Evolutionary conservation across 495 filamentous ascomycete genomes (phyloP).

Genomic region (Daldinia concentrica): DNA sequence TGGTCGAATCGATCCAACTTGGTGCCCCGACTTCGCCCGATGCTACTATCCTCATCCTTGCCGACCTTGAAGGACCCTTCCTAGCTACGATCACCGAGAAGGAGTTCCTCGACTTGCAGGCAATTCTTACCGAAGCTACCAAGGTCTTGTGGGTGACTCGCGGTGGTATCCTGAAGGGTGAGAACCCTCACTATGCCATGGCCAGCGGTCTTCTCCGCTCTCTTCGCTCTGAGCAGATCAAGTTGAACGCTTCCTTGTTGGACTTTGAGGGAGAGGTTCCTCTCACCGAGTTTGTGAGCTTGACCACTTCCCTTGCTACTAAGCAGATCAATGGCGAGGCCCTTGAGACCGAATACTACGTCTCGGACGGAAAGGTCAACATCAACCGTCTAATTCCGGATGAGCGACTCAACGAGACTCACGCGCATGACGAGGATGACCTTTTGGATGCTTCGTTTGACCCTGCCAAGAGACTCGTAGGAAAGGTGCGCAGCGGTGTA

Average conservation of each 20-base stretch:
- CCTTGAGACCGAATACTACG: slow-evolving; percentile 36
- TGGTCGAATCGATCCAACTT: slow-evolving; percentile 30
- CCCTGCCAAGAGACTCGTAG: neutral
- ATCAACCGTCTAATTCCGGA: slow-evolving; percentile 46
- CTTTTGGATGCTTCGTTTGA: neutral
- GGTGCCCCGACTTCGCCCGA: neutral
- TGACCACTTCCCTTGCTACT: slow-evolving; percentile 1
- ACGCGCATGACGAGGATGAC: slow-evolving; percentile 20
- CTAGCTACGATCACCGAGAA: slow-evolving; percentile 9
- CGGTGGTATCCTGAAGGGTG: slow-evolving; percentile 41
- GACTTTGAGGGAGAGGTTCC: slow-evolving; percentile 46
- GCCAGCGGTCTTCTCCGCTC: slow-evolving; percentile 48
- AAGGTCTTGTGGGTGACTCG: slow-evolving; percentile 52
- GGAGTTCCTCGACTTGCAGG: slow-evolving; percentile 48
- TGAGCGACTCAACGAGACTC: neutral
- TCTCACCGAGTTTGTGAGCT: slow-evolving; percentile 25
- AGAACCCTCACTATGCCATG: slow-evolving; percentile 47
- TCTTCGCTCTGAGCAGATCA: slow-evolving; percentile 52
- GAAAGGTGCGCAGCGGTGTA: slow-evolving; percentile 17
- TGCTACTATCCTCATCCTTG: slow-evolving; percentile 39
- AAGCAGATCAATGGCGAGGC: slow-evolving; percentile 15
- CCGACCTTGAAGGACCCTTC: slow-evolving; percentile 34
- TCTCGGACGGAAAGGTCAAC: slow-evolving; percentile 40
- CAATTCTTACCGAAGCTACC: slow-evolving; percentile 45
- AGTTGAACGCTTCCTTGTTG: slow-evolving; percentile 32